phyloP scores from a whole-genome alignment of 1,139 yeast species.

The Protomyces inouyei region DNA sequence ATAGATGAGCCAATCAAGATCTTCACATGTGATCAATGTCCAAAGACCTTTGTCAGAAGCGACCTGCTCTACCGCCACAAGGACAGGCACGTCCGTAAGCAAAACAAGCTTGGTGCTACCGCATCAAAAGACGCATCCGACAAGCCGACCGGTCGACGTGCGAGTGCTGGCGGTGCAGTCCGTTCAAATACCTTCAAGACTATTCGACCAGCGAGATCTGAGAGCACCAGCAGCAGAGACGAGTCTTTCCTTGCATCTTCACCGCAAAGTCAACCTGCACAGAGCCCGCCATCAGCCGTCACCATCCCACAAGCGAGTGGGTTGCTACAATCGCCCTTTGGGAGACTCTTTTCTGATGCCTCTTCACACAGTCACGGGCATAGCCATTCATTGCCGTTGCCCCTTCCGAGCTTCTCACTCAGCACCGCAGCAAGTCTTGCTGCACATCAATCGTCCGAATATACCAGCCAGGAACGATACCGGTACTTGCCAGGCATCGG shows the following conservation, averaged over 20 bases:
- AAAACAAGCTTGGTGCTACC: background rate
- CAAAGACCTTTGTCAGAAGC: slow-evolving; percentile 22
- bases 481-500: background rate
- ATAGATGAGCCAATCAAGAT: slow-evolving; percentile 23
- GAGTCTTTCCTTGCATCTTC: background rate
- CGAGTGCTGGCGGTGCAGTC: background rate
- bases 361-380: background rate
- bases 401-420: background rate
- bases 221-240: slow-evolving; percentile 12
- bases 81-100: slow-evolving; percentile 9
- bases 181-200: background rate
- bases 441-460: background rate
- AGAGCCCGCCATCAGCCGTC: background rate
- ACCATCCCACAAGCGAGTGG: background rate
- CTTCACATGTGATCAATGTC: slow-evolving; percentile 21
- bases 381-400: background rate
- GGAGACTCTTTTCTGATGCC: background rate
- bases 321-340: slow-evolving; percentile 22
- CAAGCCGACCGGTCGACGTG: background rate
- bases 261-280: background rate
- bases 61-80: slow-evolving; percentile 23
- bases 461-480: background rate
- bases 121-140: slow-evolving; percentile 1
- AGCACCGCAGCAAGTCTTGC: background rate
- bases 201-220: slow-evolving; percentile 21